A percentile compares a stretch with the other conserved stretches of the same genome.
Conservation (phyloP, 768 basidiomycete species). For the Mycena belliarum region DNA sequence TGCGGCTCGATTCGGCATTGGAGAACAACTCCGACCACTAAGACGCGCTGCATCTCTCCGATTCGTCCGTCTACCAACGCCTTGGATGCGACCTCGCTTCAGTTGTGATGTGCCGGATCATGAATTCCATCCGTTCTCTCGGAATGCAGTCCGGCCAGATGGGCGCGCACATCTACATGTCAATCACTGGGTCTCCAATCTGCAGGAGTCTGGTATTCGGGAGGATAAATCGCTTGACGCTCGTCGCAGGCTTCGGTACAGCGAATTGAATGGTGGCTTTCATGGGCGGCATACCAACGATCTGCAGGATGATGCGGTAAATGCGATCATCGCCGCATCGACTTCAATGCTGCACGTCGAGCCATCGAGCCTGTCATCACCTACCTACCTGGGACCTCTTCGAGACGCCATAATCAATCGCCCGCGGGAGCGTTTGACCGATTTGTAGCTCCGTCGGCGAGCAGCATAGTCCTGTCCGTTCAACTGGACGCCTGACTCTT, state of each 20-base stretch:
- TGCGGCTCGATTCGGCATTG: too few species aligned
- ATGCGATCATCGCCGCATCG: conserved; percentile 29
- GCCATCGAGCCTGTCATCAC: conserved; percentile 37
- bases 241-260: conserved; percentile 26
- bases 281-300: conserved; percentile 18
- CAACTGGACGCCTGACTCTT: neutral
- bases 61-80: conserved; percentile 24
- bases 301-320: conserved; percentile 31
- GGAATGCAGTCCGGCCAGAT: conserved; percentile 10
- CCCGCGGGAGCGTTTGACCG: conserved; percentile 19
- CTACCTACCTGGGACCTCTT: conserved; percentile 25
- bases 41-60: conserved; percentile 27
- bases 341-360: conserved; percentile 29
- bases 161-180: conserved; percentile 27
- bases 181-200: neutral
- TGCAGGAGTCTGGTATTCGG: neutral
- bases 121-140: conserved; percentile 29
- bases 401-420: conserved; percentile 22
- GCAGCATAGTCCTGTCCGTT: conserved; percentile 29
- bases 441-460: conserved; percentile 37
- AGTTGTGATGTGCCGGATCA: conserved; percentile 29
- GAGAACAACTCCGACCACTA: conserved; percentile 33
- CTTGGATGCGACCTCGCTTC: conserved; percentile 26
- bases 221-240: conserved; percentile 27
- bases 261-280: conserved; percentile 34